Conservation (phyloP, 2,329 filamentous ascomycete genomes). For the Fusarium cyanostomum region DNA sequence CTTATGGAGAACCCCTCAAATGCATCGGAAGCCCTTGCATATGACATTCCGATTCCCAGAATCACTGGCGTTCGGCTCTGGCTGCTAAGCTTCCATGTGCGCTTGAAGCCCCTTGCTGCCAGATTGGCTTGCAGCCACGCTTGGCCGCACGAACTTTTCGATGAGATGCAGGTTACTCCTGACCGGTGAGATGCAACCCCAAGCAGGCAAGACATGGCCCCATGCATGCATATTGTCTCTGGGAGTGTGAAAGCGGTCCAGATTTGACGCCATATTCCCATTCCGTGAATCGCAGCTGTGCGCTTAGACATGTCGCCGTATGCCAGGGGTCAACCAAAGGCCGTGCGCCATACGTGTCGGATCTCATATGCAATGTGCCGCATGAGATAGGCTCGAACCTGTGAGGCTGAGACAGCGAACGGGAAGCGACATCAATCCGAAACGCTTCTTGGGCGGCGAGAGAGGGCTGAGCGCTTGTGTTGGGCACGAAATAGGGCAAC, state of each 20-base stretch:
- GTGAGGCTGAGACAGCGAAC: constrained; percentile 29
- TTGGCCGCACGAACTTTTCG: constrained; percentile 15
- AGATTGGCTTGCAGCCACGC: constrained; percentile 28
- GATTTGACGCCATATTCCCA: neutral
- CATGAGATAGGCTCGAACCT: constrained; percentile 27
- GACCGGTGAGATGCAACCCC: constrained; percentile 26
- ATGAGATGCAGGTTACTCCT: constrained; percentile 22
- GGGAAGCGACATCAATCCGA: constrained; percentile 25
- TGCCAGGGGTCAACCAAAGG: constrained; percentile 12
- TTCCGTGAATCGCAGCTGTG: constrained; percentile 21
- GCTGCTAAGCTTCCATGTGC: neutral
- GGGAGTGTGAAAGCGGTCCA: constrained; percentile 4
- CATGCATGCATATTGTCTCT: constrained; percentile 10
- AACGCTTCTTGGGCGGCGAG: constrained; percentile 14
- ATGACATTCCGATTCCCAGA: constrained; percentile 1
- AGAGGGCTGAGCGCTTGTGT: constrained; percentile 13
- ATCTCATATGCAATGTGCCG: constrained; percentile 21
- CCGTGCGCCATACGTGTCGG: constrained; percentile 23
- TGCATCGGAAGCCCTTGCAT: constrained; percentile 32
- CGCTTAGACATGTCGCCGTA: constrained; percentile 8
- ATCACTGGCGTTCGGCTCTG: constrained; percentile 8
- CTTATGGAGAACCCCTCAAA: constrained; percentile 1
- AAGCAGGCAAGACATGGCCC: constrained; percentile 11
- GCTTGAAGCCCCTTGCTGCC: constrained; percentile 22
- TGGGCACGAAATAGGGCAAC: constrained; percentile 19